A percentile compares a stretch with the other conserved stretches of the same genome.
Evolutionary conservation across 805 yeast species (phyloP).

Genomic region (Tetrapisispora pingtungensis): DNA sequence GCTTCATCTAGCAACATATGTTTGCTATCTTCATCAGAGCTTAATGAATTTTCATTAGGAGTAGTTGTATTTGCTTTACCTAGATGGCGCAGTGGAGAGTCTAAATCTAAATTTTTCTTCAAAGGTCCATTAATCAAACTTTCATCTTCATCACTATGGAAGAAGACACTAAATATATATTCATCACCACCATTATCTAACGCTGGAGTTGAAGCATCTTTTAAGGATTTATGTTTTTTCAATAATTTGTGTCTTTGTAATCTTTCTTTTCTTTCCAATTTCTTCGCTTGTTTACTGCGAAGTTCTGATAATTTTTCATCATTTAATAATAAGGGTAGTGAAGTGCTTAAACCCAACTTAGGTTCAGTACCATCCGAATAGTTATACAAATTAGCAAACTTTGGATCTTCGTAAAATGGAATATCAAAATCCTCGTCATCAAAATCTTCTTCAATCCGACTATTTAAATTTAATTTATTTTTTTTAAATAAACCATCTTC

Average conservation of each 20-base stretch:
- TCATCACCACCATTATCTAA: slow-evolving; percentile 26
- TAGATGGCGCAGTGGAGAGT: slow-evolving; percentile 18
- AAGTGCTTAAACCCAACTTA: slow-evolving; percentile 25
- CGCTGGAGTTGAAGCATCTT: slow-evolving; percentile 33
- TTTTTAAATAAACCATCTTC: slow-evolving; percentile 12
- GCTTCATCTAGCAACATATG: slow-evolving; percentile 29
- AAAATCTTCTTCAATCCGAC: slow-evolving; percentile 15
- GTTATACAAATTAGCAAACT: slow-evolving; percentile 26
- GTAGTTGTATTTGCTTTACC: slow-evolving; percentile 11
- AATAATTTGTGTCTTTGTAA: slow-evolving; percentile 21
- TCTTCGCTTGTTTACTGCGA: slow-evolving; percentile 23
- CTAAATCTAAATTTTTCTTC: slow-evolving; percentile 11
- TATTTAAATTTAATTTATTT: slow-evolving; percentile 1
- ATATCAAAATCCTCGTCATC: slow-evolving; percentile 25
- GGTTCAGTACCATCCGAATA: slow-evolving; percentile 28
- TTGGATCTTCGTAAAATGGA: slow-evolving; percentile 36
- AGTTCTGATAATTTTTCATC: slow-evolving; percentile 21
- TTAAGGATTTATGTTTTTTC: slow-evolving; percentile 17
- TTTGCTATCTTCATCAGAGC: slow-evolving; percentile 28
- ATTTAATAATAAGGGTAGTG: slow-evolving; percentile 25
- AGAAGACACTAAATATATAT: slow-evolving; percentile 27
- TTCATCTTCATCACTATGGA: slow-evolving; percentile 23
- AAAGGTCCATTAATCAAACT: neutral
- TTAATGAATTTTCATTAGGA: slow-evolving; percentile 13
- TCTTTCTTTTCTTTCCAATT: slow-evolving; percentile 23